Base-by-base conservation (phyloP, 2,329 filamentous ascomycete species). In the Emergomyces orientalis region DNA sequence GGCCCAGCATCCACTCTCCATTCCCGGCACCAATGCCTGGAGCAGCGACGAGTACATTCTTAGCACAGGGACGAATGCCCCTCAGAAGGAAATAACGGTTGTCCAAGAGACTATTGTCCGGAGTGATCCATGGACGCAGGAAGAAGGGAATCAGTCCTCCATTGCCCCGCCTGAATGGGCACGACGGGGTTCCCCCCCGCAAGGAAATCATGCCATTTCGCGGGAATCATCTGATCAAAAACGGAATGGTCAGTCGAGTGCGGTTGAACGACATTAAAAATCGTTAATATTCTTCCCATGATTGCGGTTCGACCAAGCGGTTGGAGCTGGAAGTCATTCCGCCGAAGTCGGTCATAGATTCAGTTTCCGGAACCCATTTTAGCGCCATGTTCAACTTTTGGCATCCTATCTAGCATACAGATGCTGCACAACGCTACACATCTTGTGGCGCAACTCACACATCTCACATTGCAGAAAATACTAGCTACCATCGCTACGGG, bases 11-110 rank as follows among this genome's bases (percentile, higher is more conserved):
- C 73, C 73, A 2, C 62, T 74, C 3, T 71, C 69, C 2, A 55
- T 75, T 25, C 72, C 72, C 0, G 70, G 41, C 3, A 67, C 73
- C 45, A 71, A 71, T 11, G 69, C 71, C 47, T 74, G 71, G 72
- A 68, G 68, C 1, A 71, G 67, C 37, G 73, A 74, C n/a, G 71
- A 73, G 60, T 65, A 69, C 22, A 61, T 61, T 25, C 58, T 60
- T 49, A 58, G 55, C 55, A 17, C 55, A 4, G 63, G 69, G 51
- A 55, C 27, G 30, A 32, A 55, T 71, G 66, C 69, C 71, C 2
- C 34, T 71, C 30, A 66, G 67, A 22, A 67, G 39, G 70, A 70
- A 9, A 74, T 73, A 61, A 72, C 72, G 49, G 71, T 74, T 39
- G 65, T 72, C 1, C 66, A 68, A 56, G 72, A 74, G 65, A 73